Percentiles rank a stretch among this genome's conserved stretches.
These are phyloP conservation scores for Chlorophyllum brunneum DNA, from an alignment of 768 basidiomycete species.

Conservation along the genomic window DNA sequence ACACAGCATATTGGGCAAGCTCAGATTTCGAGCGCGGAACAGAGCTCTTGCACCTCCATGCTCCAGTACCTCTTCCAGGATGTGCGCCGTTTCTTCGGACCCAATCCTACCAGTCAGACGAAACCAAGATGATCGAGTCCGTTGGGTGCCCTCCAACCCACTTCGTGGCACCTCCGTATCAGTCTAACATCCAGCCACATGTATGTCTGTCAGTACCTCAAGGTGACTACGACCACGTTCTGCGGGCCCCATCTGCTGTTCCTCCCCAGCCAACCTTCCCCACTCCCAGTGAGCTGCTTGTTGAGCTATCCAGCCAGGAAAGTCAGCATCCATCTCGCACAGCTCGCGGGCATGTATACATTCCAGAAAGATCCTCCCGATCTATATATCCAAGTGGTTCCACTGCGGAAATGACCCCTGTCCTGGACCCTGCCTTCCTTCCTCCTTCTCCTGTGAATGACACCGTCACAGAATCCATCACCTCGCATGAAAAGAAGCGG, in stretches of 20 bases:
- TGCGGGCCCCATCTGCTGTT: not conserved
- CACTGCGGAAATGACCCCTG: not conserved
- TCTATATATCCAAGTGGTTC: conserved; percentile 39
- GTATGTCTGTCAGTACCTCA: not conserved
- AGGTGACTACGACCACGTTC: not conserved
- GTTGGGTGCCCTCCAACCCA: not conserved
- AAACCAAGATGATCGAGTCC: not conserved
- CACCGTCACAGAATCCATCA: conserved; percentile 56
- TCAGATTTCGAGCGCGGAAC: not conserved
- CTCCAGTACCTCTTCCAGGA: conserved; percentile 2
- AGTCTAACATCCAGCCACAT: not conserved
- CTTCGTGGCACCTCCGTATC: not conserved
- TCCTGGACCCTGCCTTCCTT: not conserved
- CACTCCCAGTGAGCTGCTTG: conserved; percentile 62
- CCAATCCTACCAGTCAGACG: not conserved
- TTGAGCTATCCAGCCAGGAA: conserved; percentile 30
- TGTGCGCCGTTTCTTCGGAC: not conserved
- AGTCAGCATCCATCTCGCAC: not conserved
- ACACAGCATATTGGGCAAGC: not conserved
- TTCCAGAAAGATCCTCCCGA: conserved; percentile 57
- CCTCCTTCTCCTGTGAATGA: not conserved
- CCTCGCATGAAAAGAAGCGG: conserved; percentile 75
- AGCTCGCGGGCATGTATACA: not conserved
- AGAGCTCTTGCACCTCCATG: not conserved
- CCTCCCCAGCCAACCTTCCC: conserved; percentile 40